Evolutionary conservation across 2,329 filamentous ascomycete species (phyloP).

Genomic region (Amylocarpus encephaloides): DNA sequence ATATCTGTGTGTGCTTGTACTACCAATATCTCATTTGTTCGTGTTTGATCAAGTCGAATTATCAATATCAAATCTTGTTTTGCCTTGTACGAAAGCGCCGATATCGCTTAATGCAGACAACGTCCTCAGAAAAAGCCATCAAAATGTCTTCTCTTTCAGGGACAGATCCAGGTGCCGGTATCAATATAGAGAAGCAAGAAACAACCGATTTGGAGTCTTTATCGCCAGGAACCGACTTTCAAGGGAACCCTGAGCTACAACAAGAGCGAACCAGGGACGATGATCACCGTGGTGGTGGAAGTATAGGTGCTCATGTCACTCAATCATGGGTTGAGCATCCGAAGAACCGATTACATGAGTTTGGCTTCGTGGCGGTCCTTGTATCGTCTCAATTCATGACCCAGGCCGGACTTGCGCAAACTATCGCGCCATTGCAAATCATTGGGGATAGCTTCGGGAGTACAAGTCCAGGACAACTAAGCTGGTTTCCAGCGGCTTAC

Average conservation of each 20-base stretch:
- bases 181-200: neutral
- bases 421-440: constrained; percentile 41
- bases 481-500: constrained; percentile 53
- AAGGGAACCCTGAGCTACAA: neutral
- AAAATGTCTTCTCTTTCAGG: neutral
- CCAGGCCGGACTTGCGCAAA: constrained; percentile 40
- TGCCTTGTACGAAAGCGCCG: too few species aligned
- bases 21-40: too few species aligned
- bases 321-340: constrained; percentile 7
- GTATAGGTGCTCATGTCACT: neutral
- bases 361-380: constrained; percentile 35
- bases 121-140: too few species aligned
- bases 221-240: neutral
- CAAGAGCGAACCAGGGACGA: neutral
- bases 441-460: constrained; percentile 41
- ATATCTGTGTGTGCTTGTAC: too few species aligned
- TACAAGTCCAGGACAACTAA: constrained; percentile 38
- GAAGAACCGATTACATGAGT: neutral
- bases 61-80: too few species aligned
- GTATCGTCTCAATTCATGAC: constrained; percentile 42
- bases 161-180: neutral
- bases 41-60: too few species aligned
- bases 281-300: neutral
- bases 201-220: neutral
- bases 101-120: too few species aligned